Percentiles rank a stretch among this genome's conserved stretches.
phyloP scores from a whole-genome alignment of 352 stramenopile genomes.

The Aphanomyces invadans region DNA sequence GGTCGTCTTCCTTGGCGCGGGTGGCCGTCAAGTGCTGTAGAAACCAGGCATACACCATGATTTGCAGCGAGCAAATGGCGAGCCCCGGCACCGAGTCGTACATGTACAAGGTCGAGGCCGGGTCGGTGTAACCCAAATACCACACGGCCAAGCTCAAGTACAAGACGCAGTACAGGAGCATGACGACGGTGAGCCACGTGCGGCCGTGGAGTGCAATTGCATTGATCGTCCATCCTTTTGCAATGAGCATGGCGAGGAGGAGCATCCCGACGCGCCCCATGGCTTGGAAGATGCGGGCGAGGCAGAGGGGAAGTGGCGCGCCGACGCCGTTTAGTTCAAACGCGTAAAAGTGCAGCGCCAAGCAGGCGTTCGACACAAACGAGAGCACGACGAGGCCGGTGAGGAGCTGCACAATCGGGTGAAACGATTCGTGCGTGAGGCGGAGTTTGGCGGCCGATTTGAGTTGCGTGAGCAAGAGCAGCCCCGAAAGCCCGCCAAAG shows the following conservation, averaged over 20 bases:
- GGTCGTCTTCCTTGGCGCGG: constrained; percentile 45
- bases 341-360: constrained; percentile 52
- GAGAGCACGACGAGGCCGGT: constrained; percentile 60
- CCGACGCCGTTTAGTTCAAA: constrained; percentile 57
- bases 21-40: constrained; percentile 58
- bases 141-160: constrained; percentile 75
- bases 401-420: constrained; percentile 66
- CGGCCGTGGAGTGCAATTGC: constrained; percentile 49
- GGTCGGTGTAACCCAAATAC: constrained; percentile 72
- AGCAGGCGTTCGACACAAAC: constrained; percentile 46
- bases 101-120: constrained; percentile 71
- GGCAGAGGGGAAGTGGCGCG: constrained; percentile 60
- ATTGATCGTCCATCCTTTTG: constrained; percentile 78
- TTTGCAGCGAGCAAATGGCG: constrained; percentile 53
- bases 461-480: constrained; percentile 33
- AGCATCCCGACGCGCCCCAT: constrained; percentile 66
- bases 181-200: constrained; percentile 58
- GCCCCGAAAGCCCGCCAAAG: constrained; percentile 38
- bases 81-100: constrained; percentile 70
- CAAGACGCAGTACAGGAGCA: constrained; percentile 47
- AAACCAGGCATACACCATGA: constrained; percentile 58
- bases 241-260: constrained; percentile 62
- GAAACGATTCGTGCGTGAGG: constrained; percentile 59
- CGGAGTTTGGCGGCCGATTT: constrained; percentile 38
- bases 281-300: constrained; percentile 56